Evolutionary conservation across 2,329 filamentous ascomycete species (phyloP).

Genomic region (Beauveria medogensis): DNA sequence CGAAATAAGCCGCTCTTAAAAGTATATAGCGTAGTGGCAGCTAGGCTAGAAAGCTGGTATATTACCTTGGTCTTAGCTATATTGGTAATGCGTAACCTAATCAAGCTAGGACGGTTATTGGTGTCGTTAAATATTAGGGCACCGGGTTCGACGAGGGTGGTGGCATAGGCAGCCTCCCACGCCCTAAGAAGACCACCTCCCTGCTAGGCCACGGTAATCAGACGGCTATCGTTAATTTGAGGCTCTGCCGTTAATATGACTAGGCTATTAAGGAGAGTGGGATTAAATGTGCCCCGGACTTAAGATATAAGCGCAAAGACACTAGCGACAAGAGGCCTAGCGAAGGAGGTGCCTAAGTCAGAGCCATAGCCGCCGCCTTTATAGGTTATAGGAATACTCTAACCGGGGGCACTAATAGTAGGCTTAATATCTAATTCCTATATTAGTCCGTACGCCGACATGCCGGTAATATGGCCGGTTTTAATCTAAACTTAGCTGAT

Average conservation of each 20-base stretch:
- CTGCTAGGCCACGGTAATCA: conserved; percentile 9
- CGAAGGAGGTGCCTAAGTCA: not conserved
- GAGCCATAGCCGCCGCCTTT: not conserved
- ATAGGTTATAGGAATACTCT: not conserved
- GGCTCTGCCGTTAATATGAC: conserved; percentile 9
- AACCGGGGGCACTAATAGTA: not conserved
- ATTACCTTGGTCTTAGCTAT: not conserved
- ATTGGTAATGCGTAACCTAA: not conserved
- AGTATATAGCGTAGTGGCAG: not conserved
- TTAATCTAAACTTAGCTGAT: not conserved
- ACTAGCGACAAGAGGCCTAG: not conserved
- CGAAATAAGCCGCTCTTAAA: not conserved
- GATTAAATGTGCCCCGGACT: conserved; percentile 5
- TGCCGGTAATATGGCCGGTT: not conserved
- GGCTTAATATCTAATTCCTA: not conserved
- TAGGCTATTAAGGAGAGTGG: not conserved
- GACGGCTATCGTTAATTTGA: not conserved
- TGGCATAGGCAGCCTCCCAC: conserved; percentile 9
- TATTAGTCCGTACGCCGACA: not conserved
- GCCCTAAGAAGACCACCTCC: conserved; percentile 11
- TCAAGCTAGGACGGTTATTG: not conserved
- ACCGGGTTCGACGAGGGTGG: conserved; percentile 8
- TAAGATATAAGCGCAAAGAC: not conserved
- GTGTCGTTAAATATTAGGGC: conserved; percentile 11
- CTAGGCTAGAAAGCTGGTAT: not conserved